Base-by-base conservation (phyloP, 352 stramenopile species). In the Globisporangium emineosum region DNA sequence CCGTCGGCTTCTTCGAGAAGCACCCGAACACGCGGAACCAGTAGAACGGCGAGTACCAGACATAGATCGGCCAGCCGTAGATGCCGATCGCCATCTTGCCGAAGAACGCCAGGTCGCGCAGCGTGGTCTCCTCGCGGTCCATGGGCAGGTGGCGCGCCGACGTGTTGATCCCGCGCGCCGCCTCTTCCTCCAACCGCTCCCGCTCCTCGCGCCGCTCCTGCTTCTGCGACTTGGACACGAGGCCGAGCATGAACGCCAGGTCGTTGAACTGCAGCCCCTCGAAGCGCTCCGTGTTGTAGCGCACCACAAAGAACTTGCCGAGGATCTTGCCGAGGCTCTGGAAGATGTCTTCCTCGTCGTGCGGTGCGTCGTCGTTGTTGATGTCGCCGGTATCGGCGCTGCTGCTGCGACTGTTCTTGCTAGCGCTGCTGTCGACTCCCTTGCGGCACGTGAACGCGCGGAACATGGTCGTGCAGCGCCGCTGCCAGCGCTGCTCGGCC, bases 31-130 rank as follows among this genome's bases (percentile, higher is more conserved):
- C 67, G 32, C 78, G 79, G 71, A 89, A 87, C 76, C 79, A 90
- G 65, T 76, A 77, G 62, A 83, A 80, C 32, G 83, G 83, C 56
- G 81, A 81, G 68, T 90, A 91, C 79, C 78, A 90, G 6, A 90
- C 67, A 70, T 87, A 90, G 70, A 93, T 77, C 50, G 78, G 81
- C 83, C 83, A 93, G 42, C 84, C 84, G 59, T 93, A 93, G 68
- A 93, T 91, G 15, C 84, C 84, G 56, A 89, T 86, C 0, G 84
- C 79, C 42, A 91, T 68, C 37, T 75, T 75, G 29, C 78, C 84
- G 62, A 90, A 93, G 58, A 81, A 90, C 10, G 77, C 73, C 56
- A 89, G 55, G 58, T 91, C 79, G 0, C 64, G 64, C 0, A 93
- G 70, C 21, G 75, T 73, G 10, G 67, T 67, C 29, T 81, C 68